Evolutionary conservation across 2,329 filamentous ascomycete genomes (phyloP).

Genomic region (Colletotrichum sp.): DNA sequence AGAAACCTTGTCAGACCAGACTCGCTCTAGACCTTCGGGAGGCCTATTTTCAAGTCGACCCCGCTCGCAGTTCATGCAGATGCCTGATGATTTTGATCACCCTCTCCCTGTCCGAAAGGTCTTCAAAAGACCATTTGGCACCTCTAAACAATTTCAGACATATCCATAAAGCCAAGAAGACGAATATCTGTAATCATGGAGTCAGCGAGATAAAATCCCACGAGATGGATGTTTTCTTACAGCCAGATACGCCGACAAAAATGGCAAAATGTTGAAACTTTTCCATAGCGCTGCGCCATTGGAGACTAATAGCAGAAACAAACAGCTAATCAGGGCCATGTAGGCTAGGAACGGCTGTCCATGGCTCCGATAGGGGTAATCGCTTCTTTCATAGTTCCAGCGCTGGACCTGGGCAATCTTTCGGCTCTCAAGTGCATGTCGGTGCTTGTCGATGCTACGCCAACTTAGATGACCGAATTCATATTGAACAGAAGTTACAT

Average conservation of each 20-base stretch:
- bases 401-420: slow-evolving; percentile 29
- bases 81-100: not conserved
- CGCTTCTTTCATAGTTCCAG: slow-evolving; percentile 26
- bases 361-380: slow-evolving; percentile 43
- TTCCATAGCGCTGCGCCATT: not conserved
- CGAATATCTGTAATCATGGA: not conserved
- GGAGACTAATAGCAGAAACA: not conserved
- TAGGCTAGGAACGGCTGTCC: slow-evolving; percentile 41
- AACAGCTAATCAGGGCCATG: slow-evolving; percentile 27
- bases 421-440: slow-evolving; percentile 22
- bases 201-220: too few species aligned
- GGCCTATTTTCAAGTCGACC: not conserved
- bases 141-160: not conserved
- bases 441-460: slow-evolving; percentile 26
- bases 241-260: not conserved
- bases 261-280: not conserved
- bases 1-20: not conserved
- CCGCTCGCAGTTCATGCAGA: not conserved
- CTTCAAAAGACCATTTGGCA: not conserved
- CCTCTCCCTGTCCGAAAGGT: not conserved
- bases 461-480: not conserved
- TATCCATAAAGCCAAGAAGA: not conserved
- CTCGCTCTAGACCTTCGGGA: not conserved
- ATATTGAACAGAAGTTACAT: not conserved
- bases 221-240: not conserved